A percentile compares a stretch with the other conserved stretches of the same genome.
Evolutionary conservation across 2,329 filamentous ascomycete species (phyloP).

Genomic region (Cryoendolithus antarcticus): DNA sequence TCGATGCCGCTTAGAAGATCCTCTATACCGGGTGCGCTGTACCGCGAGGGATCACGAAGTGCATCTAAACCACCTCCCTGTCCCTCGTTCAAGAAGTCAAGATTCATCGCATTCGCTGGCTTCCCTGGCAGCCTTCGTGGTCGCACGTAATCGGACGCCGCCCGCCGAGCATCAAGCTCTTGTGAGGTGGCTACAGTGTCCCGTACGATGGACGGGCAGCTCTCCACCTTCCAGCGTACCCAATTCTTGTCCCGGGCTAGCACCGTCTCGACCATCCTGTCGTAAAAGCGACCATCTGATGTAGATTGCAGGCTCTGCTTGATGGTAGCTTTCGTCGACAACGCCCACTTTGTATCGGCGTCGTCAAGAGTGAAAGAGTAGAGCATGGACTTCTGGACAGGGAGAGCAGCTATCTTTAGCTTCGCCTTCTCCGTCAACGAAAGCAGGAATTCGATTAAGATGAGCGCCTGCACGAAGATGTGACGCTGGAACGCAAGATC

Average conservation of each 20-base stretch:
- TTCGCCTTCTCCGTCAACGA: slow-evolving; percentile 75
- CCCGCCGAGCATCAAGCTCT: slow-evolving; percentile 56
- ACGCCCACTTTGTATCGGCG: slow-evolving; percentile 80
- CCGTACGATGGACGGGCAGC: slow-evolving; percentile 74
- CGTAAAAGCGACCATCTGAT: slow-evolving; percentile 77
- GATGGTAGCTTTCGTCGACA: slow-evolving; percentile 63
- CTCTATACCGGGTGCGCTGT: slow-evolving; percentile 55
- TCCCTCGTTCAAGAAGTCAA: slow-evolving; percentile 65
- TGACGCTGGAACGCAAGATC: slow-evolving; percentile 90
- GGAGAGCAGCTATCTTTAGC: slow-evolving; percentile 56
- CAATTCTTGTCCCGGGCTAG: slow-evolving; percentile 95
- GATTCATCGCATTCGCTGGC: slow-evolving; percentile 56
- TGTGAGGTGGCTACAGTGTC: slow-evolving; percentile 56
- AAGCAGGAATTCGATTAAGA: slow-evolving; percentile 89
- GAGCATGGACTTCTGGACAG: slow-evolving; percentile 69
- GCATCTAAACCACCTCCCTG: slow-evolving; percentile 53
- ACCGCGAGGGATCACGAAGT: slow-evolving; percentile 53
- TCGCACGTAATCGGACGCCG: slow-evolving; percentile 53
- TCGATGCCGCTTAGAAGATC: slow-evolving; percentile 62
- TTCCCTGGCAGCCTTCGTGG: slow-evolving; percentile 58
- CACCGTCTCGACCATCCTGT: slow-evolving; percentile 93
- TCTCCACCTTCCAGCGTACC: slow-evolving; percentile 96
- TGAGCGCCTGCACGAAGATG: slow-evolving; percentile 87
- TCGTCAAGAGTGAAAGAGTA: slow-evolving; percentile 67
- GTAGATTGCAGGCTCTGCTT: slow-evolving; percentile 61